These are phyloP conservation scores for Aspergillus mulundensis DNA, from an alignment of 495 filamentous ascomycete genomes.

Conservation along the genomic window DNA sequence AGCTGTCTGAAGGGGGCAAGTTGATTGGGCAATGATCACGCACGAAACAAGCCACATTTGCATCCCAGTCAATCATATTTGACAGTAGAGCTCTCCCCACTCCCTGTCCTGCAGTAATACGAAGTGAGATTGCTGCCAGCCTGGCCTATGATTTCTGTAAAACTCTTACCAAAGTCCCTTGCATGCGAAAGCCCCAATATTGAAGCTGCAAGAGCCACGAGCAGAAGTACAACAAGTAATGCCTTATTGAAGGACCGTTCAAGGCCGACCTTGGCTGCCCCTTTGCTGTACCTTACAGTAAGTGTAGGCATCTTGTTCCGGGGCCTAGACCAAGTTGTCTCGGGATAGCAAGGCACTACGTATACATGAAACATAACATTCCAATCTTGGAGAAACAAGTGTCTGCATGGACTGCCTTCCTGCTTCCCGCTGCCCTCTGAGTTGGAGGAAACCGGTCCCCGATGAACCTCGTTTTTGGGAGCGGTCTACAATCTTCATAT, in stretches of 20 bases:
- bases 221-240: neutral
- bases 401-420: neutral
- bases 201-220: neutral
- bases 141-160: neutral
- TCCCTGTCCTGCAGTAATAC: slow-evolving; percentile 6
- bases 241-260: neutral
- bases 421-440: neutral
- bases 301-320: neutral
- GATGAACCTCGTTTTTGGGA: neutral
- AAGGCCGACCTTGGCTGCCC: neutral
- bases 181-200: neutral
- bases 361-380: slow-evolving; percentile 7
- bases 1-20: neutral
- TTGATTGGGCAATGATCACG: slow-evolving; percentile 2
- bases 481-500: neutral
- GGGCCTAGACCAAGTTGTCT: slow-evolving; percentile 13
- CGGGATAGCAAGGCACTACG: slow-evolving; percentile 2
- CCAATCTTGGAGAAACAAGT: neutral
- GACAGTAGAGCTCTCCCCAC: slow-evolving; percentile 3
- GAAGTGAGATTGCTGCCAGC: neutral
- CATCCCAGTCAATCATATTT: neutral
- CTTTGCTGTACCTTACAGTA: slow-evolving; percentile 16
- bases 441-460: neutral
- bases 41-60: neutral
- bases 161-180: neutral